Evolutionary conservation across 495 filamentous ascomycete genomes (phyloP).

Genomic region (Tetracladium setigerum): DNA sequence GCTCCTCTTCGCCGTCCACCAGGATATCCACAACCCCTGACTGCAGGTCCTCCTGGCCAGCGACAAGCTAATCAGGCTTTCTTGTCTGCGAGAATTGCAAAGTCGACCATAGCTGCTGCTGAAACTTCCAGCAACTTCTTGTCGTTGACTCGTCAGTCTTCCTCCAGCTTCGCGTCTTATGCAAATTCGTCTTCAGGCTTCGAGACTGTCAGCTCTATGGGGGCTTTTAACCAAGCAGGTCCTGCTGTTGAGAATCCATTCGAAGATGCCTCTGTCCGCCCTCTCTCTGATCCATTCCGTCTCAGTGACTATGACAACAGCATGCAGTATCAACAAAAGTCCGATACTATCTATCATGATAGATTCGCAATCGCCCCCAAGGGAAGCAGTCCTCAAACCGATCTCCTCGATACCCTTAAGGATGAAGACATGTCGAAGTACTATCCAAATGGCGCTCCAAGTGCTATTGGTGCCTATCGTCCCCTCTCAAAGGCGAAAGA

Average conservation of each 20-base stretch:
- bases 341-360: not conserved
- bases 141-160: not conserved
- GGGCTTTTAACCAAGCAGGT: not conserved
- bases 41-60: conserved; percentile 24
- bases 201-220: too few species aligned
- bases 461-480: conserved; percentile 3
- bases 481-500: not conserved
- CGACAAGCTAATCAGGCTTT: conserved; percentile 7
- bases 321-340: not conserved
- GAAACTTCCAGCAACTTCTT: not conserved
- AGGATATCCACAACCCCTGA: conserved; percentile 20
- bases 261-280: not conserved
- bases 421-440: conserved; percentile 6
- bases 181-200: not conserved
- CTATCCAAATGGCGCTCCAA: conserved; percentile 15
- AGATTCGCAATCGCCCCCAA: not conserved
- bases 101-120: not conserved
- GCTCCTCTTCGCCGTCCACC: not conserved
- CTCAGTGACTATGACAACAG: not conserved
- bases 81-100: not conserved
- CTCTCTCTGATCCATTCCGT: not conserved
- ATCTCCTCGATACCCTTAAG: conserved; percentile 9
- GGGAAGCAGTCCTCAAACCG: not conserved
- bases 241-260: not conserved
- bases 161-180: not conserved